These are phyloP conservation scores for Fraxinus baroniana DNA, from an alignment of 305 asterid genomes.

Conservation along the genomic window DNA sequence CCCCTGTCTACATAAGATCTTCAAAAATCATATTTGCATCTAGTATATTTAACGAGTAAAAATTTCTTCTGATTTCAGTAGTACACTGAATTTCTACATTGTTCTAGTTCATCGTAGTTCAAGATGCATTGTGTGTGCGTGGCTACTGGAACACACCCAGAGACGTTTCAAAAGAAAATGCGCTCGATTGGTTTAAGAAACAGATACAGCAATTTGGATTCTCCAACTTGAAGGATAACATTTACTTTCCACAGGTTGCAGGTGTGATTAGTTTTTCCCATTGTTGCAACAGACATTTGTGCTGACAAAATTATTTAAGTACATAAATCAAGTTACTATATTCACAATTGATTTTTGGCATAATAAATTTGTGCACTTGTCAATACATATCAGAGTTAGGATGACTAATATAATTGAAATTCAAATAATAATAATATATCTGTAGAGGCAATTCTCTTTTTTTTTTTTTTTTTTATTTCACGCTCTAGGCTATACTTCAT, in stretches of 20 bases:
- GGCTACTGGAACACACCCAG: slow-evolving; percentile 85
- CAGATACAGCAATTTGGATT: slow-evolving; percentile 55
- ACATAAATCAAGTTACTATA: neutral
- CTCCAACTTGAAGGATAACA: slow-evolving; percentile 50
- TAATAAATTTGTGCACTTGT: neutral
- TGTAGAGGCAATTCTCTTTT: neutral
- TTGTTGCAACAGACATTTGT: neutral
- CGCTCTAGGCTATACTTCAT: neutral
- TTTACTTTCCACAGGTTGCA: slow-evolving; percentile 60
- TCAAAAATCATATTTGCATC: neutral
- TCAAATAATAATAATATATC: neutral
- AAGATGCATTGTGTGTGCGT: slow-evolving; percentile 69
- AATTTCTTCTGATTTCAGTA: neutral
- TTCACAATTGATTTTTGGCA: neutral
- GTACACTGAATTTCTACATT: slow-evolving; percentile 27
- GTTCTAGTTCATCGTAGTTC: slow-evolving; percentile 62
- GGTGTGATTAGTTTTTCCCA: slow-evolving; percentile 40
- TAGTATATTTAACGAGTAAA: neutral
- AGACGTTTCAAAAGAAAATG: slow-evolving; percentile 49
- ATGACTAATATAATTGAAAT: neutral
- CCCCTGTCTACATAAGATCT: neutral
- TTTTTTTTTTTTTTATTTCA: neutral
- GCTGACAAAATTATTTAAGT: neutral
- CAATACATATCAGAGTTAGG: neutral
- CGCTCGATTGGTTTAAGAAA: slow-evolving; percentile 54